Base-by-base conservation (phyloP, 352 stramenopile species). In the Phytophthora chlamydospora region DNA sequence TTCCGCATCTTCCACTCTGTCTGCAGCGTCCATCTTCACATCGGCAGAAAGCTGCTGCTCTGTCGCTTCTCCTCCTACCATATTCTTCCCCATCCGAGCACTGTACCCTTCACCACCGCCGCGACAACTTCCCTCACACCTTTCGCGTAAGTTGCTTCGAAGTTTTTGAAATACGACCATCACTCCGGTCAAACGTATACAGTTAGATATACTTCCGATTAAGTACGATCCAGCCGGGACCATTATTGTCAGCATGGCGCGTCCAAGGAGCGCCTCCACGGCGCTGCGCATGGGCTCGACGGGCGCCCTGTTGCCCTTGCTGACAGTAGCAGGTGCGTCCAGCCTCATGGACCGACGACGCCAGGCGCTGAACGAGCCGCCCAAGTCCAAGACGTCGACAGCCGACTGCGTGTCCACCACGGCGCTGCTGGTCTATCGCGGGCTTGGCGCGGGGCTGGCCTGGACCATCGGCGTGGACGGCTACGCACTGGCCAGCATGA, bases 391-490 rank as follows among this genome's bases (percentile, higher is more conserved):
- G 52, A 68, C 71, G 41, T 62, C 72, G 43, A 74, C 73, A 14
- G 61, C 58, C 4, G 83, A 92, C 70, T 92, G 83, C 61, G 53
- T 87, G 43, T 89, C 83, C 10, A 83, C 77, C 40, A 89, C 81
- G 2, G 81, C 71, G 17, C 53, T 88, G 56, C 71, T 91, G 27
- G 57, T 90, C 39, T 82, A 73, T 40, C 77, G 83, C 44, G 85
- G 85, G 6, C 29, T 92, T 16, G 80, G 80, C 19, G 78, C 85
- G 11, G 85, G 85, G 19, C 24, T 89, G 10, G 83, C 84, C 21
- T 94, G 85, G 85, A 92, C 85, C 3, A 67, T 94, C n/a, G 78
- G 66, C 35, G 82, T 90, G 33, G 85, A 94, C 38, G 69, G 70
- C 12, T 94, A 94, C 61, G 67, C 55, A 32, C 43, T 92, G 29